Evolutionary conservation across 176 grass and related monocot genomes (phyloP).

Genomic region (Saccharum officinarum): DNA sequence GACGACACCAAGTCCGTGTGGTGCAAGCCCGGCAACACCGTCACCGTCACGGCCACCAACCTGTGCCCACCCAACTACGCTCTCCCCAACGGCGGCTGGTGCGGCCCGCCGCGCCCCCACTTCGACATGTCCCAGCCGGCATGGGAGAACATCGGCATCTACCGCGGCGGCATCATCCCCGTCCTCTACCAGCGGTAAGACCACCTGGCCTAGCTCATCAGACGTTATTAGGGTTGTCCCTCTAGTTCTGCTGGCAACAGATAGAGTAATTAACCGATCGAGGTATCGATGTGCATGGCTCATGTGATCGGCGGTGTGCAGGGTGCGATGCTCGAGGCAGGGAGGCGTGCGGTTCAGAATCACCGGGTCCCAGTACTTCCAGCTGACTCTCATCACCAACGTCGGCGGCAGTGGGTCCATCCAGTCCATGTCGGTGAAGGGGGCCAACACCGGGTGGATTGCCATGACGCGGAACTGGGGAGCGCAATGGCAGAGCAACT

Average conservation of each 20-base stretch:
- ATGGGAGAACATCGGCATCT: conserved; percentile 41
- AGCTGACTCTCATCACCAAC: conserved; percentile 44
- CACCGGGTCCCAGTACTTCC: conserved; percentile 42
- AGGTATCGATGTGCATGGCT: too few species aligned
- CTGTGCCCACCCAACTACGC: conserved; percentile 50
- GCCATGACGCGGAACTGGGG: conserved; percentile 42
- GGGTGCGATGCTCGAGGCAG: conserved; percentile 43
- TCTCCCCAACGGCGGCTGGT: conserved; percentile 45
- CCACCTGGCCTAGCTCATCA: too few species aligned
- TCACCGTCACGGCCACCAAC: conserved; percentile 54
- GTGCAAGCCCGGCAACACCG: conserved; percentile 24
- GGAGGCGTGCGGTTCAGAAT: conserved; percentile 47
- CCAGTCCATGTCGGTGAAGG: conserved; percentile 24
- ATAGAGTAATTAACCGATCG: too few species aligned
- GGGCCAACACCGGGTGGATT: conserved; percentile 20
- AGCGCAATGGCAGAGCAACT: conserved; percentile 46
- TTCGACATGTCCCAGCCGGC: conserved; percentile 61
- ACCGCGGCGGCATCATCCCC: conserved; percentile 38
- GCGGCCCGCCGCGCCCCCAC: conserved; percentile 37
- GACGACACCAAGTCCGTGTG: neutral
- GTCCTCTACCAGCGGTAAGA: conserved; percentile 35
- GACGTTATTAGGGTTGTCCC: too few species aligned
- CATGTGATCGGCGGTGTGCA: neutral
- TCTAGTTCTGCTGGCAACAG: too few species aligned
- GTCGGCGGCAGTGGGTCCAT: conserved; percentile 40